phyloP scores from a whole-genome alignment of 805 yeast species.

The Debaryomyces maramus region DNA sequence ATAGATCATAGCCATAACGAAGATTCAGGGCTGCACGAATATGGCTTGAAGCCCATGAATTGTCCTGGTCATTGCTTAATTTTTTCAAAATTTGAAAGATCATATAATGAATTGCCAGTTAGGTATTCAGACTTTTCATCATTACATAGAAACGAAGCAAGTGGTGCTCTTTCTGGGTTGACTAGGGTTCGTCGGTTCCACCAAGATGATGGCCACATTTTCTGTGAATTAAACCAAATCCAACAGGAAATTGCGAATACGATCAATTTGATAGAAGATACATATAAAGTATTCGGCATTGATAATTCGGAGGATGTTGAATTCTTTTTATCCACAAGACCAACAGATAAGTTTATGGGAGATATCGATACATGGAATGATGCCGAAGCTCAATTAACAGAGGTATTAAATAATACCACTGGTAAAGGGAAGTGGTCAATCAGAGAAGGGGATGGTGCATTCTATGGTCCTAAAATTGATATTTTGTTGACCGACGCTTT shows the following conservation, averaged over 20 bases:
- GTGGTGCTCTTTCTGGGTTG: slow-evolving; percentile 90
- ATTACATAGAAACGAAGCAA: slow-evolving; percentile 89
- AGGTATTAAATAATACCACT: slow-evolving; percentile 51
- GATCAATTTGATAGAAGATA: slow-evolving; percentile 68
- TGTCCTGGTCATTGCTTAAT: slow-evolving; percentile 94
- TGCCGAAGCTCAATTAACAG: slow-evolving; percentile 70
- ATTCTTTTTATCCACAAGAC: slow-evolving; percentile 81
- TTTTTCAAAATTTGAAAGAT: slow-evolving; percentile 70
- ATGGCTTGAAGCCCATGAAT: slow-evolving; percentile 92
- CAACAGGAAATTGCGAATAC: slow-evolving; percentile 70
- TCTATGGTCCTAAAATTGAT: slow-evolving; percentile 96
- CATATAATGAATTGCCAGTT: slow-evolving; percentile 84
- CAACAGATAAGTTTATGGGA: slow-evolving; percentile 75
- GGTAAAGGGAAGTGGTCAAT: slow-evolving; percentile 63
- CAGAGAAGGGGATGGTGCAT: slow-evolving; percentile 94
- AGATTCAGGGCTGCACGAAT: slow-evolving; percentile 36
- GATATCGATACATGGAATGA: slow-evolving; percentile 71
- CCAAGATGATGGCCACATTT: slow-evolving; percentile 97
- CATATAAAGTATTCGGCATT: slow-evolving; percentile 70
- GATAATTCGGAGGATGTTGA: slow-evolving; percentile 45
- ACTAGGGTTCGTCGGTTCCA: slow-evolving; percentile 94
- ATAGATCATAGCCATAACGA: slow-evolving; percentile 7
- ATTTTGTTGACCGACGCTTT: slow-evolving; percentile 76
- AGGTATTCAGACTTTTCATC: slow-evolving; percentile 88
- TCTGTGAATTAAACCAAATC: slow-evolving; percentile 80